Evolutionary conservation across 257 asterid genomes (phyloP).

Genomic region (Gardenia jasminoides): DNA sequence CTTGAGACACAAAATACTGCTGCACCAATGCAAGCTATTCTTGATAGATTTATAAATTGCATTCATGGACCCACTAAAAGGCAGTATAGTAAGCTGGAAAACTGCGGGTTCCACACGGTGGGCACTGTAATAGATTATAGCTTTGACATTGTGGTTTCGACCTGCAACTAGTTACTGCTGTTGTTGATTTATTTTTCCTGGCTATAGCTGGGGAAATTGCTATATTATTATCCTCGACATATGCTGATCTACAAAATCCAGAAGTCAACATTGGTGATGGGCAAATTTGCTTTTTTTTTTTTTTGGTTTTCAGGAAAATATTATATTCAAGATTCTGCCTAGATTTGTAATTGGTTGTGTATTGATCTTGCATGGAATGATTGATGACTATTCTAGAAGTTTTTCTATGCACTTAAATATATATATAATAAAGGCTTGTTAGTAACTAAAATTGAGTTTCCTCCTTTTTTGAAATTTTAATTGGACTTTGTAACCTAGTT

Average conservation of each 20-base stretch:
- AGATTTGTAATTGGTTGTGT: not conserved
- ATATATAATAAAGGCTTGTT: not conserved
- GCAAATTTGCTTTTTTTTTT: conserved; percentile 70
- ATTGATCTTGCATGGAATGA: not conserved
- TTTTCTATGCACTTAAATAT: not conserved
- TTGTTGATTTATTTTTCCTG: not conserved
- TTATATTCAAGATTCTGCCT: conserved; percentile 64
- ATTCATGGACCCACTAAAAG: conserved; percentile 71
- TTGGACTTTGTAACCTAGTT: no score
- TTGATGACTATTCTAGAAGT: not conserved
- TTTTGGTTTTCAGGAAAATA: conserved; percentile 78
- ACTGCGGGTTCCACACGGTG: conserved; percentile 86
- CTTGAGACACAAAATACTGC: conserved; percentile 35
- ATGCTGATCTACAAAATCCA: conserved; percentile 88
- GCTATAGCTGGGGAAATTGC: conserved; percentile 80
- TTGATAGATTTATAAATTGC: conserved; percentile 58
- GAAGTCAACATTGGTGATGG: conserved; percentile 85
- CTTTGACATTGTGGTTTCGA: conserved; percentile 15
- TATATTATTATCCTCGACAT: conserved; percentile 95
- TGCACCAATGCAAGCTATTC: conserved; percentile 52
- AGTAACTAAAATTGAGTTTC: no score
- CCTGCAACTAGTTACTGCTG: conserved; percentile 34
- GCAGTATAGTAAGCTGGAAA: conserved; percentile 57
- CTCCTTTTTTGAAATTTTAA: not conserved
- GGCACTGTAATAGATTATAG: conserved; percentile 12